A percentile compares a stretch with the other conserved stretches of the same genome.
These are phyloP conservation scores for Ephemerocybe angulata DNA, from an alignment of 768 basidiomycete species.

Conservation along the genomic window DNA sequence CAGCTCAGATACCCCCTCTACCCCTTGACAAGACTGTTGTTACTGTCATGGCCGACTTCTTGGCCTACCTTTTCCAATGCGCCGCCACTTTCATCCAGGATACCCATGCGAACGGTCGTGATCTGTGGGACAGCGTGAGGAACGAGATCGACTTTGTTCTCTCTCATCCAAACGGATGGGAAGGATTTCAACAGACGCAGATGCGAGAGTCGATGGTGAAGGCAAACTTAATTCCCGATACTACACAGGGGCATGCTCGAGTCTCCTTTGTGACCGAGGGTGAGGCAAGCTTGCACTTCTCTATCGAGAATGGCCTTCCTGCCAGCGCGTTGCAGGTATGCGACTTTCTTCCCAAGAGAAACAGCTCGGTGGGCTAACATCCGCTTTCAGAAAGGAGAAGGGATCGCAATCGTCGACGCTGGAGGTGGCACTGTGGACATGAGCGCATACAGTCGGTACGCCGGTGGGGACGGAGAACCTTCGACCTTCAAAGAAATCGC, in stretches of 20 bases:
- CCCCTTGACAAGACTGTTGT: slow-evolving; percentile 34
- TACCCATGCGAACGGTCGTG: slow-evolving; percentile 5
- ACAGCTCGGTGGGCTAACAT: not conserved
- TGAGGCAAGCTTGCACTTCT: slow-evolving; percentile 57
- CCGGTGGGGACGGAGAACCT: slow-evolving; percentile 16
- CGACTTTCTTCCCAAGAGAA: not conserved
- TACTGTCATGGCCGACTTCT: slow-evolving; percentile 47
- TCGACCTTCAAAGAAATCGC: slow-evolving; percentile 45
- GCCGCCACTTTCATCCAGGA: slow-evolving; percentile 12
- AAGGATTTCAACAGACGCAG: slow-evolving; percentile 48
- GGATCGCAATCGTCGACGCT: slow-evolving; percentile 55
- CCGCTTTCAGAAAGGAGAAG: slow-evolving; percentile 39
- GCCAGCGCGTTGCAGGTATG: slow-evolving; percentile 18
- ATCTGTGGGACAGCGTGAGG: slow-evolving; percentile 22
- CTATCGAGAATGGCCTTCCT: slow-evolving; percentile 40
- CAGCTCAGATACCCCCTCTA: slow-evolving; percentile 20
- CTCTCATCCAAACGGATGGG: slow-evolving; percentile 65
- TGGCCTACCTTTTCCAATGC: slow-evolving; percentile 40
- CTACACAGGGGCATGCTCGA: slow-evolving; percentile 31
- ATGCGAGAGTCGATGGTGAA: slow-evolving; percentile 50
- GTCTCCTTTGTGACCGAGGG: slow-evolving; percentile 58
- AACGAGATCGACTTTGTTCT: slow-evolving; percentile 46
- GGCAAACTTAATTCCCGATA: slow-evolving; percentile 48
- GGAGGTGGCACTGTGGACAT: slow-evolving; percentile 63
- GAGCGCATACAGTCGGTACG: slow-evolving; percentile 44